Percentiles rank a stretch among this genome's conserved stretches.
Conservation (phyloP, 2,329 filamentous ascomycete species). For the Helminthosporium solani region DNA sequence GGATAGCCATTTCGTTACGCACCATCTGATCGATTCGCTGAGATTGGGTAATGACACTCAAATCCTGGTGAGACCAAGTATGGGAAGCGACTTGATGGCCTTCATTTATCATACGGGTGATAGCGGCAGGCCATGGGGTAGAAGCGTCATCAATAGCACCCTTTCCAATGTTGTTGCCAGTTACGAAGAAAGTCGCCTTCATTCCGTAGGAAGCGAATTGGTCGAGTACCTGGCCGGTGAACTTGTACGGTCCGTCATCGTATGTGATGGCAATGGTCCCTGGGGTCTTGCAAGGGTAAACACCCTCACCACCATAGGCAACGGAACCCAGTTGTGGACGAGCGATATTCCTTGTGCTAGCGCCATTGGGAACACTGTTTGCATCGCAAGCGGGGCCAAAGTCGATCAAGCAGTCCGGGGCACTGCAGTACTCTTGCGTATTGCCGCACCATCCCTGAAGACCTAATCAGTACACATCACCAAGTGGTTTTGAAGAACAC, state of each 20-base stretch:
- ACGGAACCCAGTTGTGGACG: constrained; percentile 57
- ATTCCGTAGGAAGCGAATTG: constrained; percentile 58
- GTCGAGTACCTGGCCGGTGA: constrained; percentile 62
- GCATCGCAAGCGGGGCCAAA: constrained; percentile 62
- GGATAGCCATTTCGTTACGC: constrained; percentile 57
- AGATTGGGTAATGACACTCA: constrained; percentile 45
- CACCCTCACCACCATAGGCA: constrained; percentile 57
- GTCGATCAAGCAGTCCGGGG: constrained; percentile 62
- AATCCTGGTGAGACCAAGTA: constrained; percentile 56
- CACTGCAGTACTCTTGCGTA: constrained; percentile 56
- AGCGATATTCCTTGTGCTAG: constrained; percentile 53
- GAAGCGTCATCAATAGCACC: constrained; percentile 56
- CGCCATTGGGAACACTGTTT: constrained; percentile 56
- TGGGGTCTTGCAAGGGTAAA: constrained; percentile 54
- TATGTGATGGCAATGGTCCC: constrained; percentile 66
- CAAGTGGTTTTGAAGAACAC: not conserved
- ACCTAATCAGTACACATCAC: constrained; percentile 3
- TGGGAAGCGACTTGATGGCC: constrained; percentile 65
- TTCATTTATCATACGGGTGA: constrained; percentile 55
- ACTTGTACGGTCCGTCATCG: constrained; percentile 65
- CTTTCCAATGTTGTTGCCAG: constrained; percentile 58
- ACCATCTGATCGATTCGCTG: constrained; percentile 52
- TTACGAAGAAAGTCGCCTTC: constrained; percentile 70
- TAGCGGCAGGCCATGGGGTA: constrained; percentile 50
- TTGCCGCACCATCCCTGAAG: constrained; percentile 54